These are phyloP conservation scores for Ehretia macrophylla DNA, from an alignment of 257 asterid genomes.

Conservation along the genomic window DNA sequence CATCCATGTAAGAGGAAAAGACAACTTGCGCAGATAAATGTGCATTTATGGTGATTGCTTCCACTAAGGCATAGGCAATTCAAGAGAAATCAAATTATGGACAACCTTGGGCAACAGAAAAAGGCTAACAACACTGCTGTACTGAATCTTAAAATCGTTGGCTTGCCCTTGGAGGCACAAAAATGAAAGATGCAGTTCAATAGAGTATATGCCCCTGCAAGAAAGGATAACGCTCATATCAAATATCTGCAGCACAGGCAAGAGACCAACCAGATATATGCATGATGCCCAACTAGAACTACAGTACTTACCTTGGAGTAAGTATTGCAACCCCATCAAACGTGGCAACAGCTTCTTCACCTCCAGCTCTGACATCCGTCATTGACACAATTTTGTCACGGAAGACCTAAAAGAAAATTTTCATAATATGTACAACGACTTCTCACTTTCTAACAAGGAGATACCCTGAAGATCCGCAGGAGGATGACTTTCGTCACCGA, in stretches of 20 bases:
- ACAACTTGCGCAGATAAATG: not conserved
- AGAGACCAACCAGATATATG: constrained; percentile 1
- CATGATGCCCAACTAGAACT: constrained; percentile 2
- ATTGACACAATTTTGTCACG: constrained; percentile 78
- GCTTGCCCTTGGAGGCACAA: constrained; percentile 99
- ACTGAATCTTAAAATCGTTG: constrained; percentile 93
- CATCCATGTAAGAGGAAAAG: not conserved
- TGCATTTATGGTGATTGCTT: not conserved
- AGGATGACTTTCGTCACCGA: constrained; percentile 85
- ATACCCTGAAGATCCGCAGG: constrained; percentile 77
- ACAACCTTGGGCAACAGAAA: constrained; percentile 92
- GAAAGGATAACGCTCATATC: constrained; percentile 17
- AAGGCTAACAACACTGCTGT: constrained; percentile 91
- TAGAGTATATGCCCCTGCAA: constrained; percentile 84
- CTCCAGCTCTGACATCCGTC: constrained; percentile 98
- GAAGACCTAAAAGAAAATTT: constrained; percentile 50
- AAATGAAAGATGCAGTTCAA: constrained; percentile 93
- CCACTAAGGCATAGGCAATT: not conserved
- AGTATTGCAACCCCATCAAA: constrained; percentile 91
- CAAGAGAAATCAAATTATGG: not conserved
- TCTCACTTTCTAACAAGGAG: not conserved
- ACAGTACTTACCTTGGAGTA: constrained; percentile 73
- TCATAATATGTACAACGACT: not conserved
- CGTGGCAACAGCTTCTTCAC: constrained; percentile 89
- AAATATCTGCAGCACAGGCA: constrained; percentile 17